phyloP scores from a whole-genome alignment of 176 grass and related monocot genomes.

The Triticum turgidum region DNA sequence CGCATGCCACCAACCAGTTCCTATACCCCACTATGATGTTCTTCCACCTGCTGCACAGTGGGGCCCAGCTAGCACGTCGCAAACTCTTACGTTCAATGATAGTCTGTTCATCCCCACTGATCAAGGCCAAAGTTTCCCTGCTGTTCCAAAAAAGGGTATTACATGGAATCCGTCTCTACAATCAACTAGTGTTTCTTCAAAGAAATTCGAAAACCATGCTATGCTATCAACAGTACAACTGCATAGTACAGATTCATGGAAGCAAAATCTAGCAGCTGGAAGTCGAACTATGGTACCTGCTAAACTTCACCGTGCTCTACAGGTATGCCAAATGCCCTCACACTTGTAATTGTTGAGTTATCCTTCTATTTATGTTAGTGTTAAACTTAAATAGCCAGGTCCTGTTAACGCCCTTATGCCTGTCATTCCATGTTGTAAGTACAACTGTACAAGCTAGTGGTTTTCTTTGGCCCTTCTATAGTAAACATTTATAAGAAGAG shows the following conservation, averaged over 20 bases:
- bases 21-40: constrained; percentile 30
- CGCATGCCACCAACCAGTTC: constrained; percentile 40
- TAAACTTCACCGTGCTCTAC: constrained; percentile 33
- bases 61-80: constrained; percentile 19
- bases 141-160: constrained; percentile 24
- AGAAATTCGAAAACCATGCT: constrained; percentile 37
- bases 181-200: constrained; percentile 18
- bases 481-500: not conserved
- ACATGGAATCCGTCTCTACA: constrained; percentile 23
- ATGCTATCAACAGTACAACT: constrained; percentile 30
- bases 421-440: constrained; percentile 1
- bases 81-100: constrained; percentile 18
- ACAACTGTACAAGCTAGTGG: not conserved
- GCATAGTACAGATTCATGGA: constrained; percentile 36
- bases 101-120: constrained; percentile 3
- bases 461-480: constrained; percentile 15
- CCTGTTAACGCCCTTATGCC: not conserved
- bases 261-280: constrained; percentile 39
- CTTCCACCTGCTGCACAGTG: constrained; percentile 36
- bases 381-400: not conserved
- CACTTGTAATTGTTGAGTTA: not conserved
- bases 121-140: constrained; percentile 3
- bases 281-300: constrained; percentile 4
- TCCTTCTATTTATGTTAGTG: not conserved
- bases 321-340: constrained; percentile 29